Percentiles rank a stretch among this genome's conserved stretches.
Conservation (phyloP, 768 basidiomycete species). For the Sutorius australiensis region DNA sequence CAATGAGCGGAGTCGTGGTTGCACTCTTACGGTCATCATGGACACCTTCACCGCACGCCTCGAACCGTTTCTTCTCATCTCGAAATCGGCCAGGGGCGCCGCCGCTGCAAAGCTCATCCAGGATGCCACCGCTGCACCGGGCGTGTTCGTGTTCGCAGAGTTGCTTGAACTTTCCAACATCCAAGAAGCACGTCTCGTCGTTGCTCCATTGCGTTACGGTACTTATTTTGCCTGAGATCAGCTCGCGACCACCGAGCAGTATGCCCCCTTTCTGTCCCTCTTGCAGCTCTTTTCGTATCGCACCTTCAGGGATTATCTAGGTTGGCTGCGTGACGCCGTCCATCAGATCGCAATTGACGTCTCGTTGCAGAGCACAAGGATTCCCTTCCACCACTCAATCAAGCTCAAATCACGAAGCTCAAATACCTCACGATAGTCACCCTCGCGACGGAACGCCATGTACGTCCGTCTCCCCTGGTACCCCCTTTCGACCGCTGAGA, state of each 20-base stretch:
- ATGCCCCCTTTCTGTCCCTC: conserved; percentile 57
- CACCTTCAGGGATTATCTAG: conserved; percentile 78
- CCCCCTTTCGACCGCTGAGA: not conserved
- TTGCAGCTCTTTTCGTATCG: conserved; percentile 89
- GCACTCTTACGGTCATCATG: conserved; percentile 17
- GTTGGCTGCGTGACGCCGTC: conserved; percentile 40
- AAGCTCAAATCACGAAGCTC: conserved; percentile 78
- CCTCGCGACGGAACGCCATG: conserved; percentile 72
- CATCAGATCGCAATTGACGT: not conserved
- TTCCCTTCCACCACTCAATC: conserved; percentile 61
- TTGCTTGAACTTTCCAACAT: conserved; percentile 79
- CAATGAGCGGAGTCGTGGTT: not conserved
- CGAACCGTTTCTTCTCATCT: conserved; percentile 90
- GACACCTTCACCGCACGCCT: conserved; percentile 63
- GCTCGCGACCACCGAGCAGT: conserved; percentile 65
- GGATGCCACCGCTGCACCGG: conserved; percentile 84
- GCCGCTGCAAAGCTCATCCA: conserved; percentile 86
- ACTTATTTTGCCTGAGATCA: conserved; percentile 31
- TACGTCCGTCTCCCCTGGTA: conserved; percentile 35
- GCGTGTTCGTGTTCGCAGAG: conserved; percentile 91
- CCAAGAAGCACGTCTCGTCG: conserved; percentile 58
- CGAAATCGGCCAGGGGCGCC: conserved; percentile 87
- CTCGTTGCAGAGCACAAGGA: conserved; percentile 56
- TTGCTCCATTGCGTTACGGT: not conserved
- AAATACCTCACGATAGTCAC: conserved; percentile 92